Conservation (phyloP, 2,329 filamentous ascomycete species). For the Metarhizium guizhouense region DNA sequence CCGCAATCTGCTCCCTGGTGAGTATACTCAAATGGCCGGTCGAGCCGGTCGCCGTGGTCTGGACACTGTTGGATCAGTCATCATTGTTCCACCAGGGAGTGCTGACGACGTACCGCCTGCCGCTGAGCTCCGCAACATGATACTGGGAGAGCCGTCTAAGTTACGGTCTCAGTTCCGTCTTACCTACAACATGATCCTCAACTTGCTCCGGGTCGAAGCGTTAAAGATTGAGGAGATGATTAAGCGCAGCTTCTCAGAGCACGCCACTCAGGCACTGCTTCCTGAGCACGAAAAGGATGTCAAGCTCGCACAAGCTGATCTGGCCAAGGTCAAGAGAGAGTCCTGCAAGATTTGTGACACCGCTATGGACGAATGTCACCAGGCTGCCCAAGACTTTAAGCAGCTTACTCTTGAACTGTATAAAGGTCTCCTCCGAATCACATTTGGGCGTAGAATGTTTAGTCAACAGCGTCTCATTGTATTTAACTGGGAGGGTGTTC, state of each 20-base stretch:
- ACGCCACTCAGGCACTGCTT: slow-evolving; percentile 87
- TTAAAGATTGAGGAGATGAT: slow-evolving; percentile 99
- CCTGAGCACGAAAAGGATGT: slow-evolving; percentile 95
- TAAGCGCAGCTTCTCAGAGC: slow-evolving; percentile 97
- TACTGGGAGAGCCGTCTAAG: slow-evolving; percentile 90
- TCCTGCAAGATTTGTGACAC: slow-evolving; percentile 73
- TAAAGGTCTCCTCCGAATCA: slow-evolving; percentile 65
- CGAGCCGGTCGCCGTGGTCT: slow-evolving; percentile 87
- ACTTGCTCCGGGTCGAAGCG: slow-evolving; percentile 87
- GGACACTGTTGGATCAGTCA: slow-evolving; percentile 86
- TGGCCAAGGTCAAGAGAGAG: slow-evolving; percentile 84
- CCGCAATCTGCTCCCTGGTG: slow-evolving; percentile 82
- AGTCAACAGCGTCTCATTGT: slow-evolving; percentile 67
- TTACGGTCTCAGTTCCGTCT: slow-evolving; percentile 91
- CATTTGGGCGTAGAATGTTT: slow-evolving; percentile 74
- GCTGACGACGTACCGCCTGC: slow-evolving; percentile 84
- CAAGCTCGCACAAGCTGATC: slow-evolving; percentile 80
- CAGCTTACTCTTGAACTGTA: slow-evolving; percentile 76
- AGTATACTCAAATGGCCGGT: slow-evolving; percentile 98
- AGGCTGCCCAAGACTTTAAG: slow-evolving; percentile 71
- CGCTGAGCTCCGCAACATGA: slow-evolving; percentile 80
- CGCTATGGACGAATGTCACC: slow-evolving; percentile 72
- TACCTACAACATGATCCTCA: slow-evolving; percentile 99
- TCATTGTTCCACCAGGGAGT: slow-evolving; percentile 75
- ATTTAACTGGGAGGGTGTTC: slow-evolving; percentile 75